Conservation (phyloP, 2,329 filamentous ascomycete genomes). For the Setomelanomma holmii region DNA sequence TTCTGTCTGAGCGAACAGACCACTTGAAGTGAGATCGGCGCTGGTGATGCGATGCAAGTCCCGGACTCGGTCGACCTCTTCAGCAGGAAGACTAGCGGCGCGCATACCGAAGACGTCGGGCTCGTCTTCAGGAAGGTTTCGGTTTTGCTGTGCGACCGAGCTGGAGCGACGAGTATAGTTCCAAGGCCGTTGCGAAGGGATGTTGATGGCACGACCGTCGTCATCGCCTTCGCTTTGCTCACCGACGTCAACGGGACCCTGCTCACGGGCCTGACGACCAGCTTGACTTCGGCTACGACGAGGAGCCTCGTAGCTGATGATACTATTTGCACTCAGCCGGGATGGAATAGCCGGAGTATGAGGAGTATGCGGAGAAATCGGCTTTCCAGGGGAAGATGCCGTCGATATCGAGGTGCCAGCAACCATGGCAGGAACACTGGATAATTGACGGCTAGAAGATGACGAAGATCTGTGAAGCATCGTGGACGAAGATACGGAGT, state of each 20-base stretch:
- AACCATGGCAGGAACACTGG: slow-evolving; percentile 67
- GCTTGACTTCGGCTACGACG: slow-evolving; percentile 37
- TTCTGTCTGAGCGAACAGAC: slow-evolving; percentile 60
- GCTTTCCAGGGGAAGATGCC: slow-evolving; percentile 87
- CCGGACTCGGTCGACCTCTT: slow-evolving; percentile 58
- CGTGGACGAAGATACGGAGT: slow-evolving; percentile 90
- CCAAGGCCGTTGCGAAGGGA: slow-evolving; percentile 70
- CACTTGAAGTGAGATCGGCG: slow-evolving; percentile 69
- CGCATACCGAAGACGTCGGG: slow-evolving; percentile 67
- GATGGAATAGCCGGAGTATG: slow-evolving; percentile 95
- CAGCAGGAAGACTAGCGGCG: slow-evolving; percentile 71
- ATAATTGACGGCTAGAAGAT: slow-evolving; percentile 76
- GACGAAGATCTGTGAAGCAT: slow-evolving; percentile 83
- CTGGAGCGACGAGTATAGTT: slow-evolving; percentile 66
- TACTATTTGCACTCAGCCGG: slow-evolving; percentile 88
- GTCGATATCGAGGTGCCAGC: slow-evolving; percentile 76
- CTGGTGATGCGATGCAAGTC: slow-evolving; percentile 37
- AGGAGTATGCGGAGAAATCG: slow-evolving; percentile 86
- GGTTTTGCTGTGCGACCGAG: slow-evolving; percentile 71
- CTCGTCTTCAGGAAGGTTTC: slow-evolving; percentile 68
- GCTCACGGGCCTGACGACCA: slow-evolving; percentile 43
- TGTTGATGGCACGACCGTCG: slow-evolving; percentile 73
- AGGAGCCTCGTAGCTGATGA: slow-evolving; percentile 69
- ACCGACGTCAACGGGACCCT: slow-evolving; percentile 32
- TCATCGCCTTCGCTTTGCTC: slow-evolving; percentile 40